Conservation (phyloP, 2,329 filamentous ascomycete genomes). For the Aphanoascus verrucosus region DNA sequence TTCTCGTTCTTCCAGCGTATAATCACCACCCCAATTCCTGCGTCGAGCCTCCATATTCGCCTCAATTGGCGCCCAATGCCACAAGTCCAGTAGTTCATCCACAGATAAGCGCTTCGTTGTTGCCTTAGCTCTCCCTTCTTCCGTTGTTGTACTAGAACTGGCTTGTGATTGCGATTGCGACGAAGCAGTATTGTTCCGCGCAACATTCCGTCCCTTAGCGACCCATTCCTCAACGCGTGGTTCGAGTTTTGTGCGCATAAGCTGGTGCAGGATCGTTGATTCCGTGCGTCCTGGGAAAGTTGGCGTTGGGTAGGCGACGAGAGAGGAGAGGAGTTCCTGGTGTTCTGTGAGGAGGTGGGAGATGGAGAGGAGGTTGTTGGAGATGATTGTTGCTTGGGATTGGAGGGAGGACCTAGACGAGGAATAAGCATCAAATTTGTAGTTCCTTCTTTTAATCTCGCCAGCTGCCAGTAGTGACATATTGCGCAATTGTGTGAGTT, state of each 20-base stretch:
- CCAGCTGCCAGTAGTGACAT: no score
- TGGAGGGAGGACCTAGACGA: conserved; percentile 56
- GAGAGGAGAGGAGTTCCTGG: conserved; percentile 54
- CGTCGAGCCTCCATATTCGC: conserved; percentile 37
- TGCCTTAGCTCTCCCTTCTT: background rate
- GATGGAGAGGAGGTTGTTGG: conserved; percentile 57
- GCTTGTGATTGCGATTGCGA: background rate
- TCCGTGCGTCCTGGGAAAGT: conserved; percentile 62
- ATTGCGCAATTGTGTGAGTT: background rate
- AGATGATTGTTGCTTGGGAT: conserved; percentile 60
- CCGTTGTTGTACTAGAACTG: no score
- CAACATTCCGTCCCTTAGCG: conserved; percentile 47
- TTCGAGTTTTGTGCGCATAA: conserved; percentile 75
- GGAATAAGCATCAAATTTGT: background rate
- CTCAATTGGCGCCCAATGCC: conserved; percentile 45
- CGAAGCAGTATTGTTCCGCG: conserved; percentile 12
- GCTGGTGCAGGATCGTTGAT: conserved; percentile 49
- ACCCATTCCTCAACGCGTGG: conserved; percentile 66
- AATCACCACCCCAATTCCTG: conserved; percentile 52
- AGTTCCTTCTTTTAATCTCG: background rate
- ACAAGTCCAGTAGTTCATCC: conserved; percentile 48
- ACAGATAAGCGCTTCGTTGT: conserved; percentile 26
- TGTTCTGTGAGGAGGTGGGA: conserved; percentile 56
- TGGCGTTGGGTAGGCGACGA: conserved; percentile 65
- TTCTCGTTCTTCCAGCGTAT: conserved; percentile 59